phyloP scores from a whole-genome alignment of 2,329 filamentous ascomycete genomes.

The Septoria petroselini region DNA sequence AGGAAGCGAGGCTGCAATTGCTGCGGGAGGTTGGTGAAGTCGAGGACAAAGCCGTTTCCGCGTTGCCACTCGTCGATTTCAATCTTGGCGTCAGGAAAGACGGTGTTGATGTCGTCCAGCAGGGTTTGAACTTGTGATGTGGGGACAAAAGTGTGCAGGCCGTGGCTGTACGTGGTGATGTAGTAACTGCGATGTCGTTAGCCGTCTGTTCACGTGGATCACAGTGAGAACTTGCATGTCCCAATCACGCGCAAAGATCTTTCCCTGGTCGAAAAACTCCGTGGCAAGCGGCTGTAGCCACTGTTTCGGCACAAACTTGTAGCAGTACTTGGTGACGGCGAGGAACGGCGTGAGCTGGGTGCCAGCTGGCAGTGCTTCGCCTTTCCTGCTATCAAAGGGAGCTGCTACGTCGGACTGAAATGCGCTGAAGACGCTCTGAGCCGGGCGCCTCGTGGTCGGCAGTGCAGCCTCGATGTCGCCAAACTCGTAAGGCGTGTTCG shows the following conservation, averaged over 20 bases:
- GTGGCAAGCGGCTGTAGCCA: conserved; percentile 49
- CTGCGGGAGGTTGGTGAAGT: conserved; percentile 63
- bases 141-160: conserved; percentile 65
- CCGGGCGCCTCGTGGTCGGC: not conserved
- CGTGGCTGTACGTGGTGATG: conserved; percentile 32
- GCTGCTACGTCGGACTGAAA: conserved; percentile 15
- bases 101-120: conserved; percentile 61
- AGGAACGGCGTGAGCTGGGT: conserved; percentile 43
- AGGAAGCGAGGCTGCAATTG: conserved; percentile 67
- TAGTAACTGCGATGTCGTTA: conserved; percentile 30
- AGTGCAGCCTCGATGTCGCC: not conserved
- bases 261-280: conserved; percentile 55
- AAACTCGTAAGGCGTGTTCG: not conserved
- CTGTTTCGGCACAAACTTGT: conserved; percentile 55
- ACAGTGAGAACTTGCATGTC: conserved; percentile 62
- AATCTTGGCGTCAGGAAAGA: conserved; percentile 53
- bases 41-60: conserved; percentile 56
- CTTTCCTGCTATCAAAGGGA: conserved; percentile 29
- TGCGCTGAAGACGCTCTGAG: not conserved
- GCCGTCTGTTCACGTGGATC: conserved; percentile 5
- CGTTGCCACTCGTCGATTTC: conserved; percentile 55
- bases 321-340: conserved; percentile 57
- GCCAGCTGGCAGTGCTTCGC: conserved; percentile 36
- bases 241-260: conserved; percentile 65
- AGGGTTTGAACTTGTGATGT: conserved; percentile 63